Evolutionary conservation across 441 rosid genomes (phyloP), one percentile per base, ranked within the genome.

Genomic region (Manihot esculenta): DNA sequence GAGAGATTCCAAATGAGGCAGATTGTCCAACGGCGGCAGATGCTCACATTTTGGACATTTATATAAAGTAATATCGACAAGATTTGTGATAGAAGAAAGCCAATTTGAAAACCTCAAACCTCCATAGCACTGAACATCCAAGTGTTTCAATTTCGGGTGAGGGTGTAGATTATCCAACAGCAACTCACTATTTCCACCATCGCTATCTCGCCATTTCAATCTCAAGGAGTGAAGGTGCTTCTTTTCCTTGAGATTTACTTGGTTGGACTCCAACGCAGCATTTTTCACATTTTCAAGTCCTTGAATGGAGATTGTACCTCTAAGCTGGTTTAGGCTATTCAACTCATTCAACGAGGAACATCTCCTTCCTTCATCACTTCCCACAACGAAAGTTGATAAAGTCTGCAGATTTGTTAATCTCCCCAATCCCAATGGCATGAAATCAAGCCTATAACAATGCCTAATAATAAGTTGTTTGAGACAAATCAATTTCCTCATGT

Each of bases 391-490:
- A 11, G 18, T 21, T 1, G 72, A 38, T 20, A 79, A 50, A 8
- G 26, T 47, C 18, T 54, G 62, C 2, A 82, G 74, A 24, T 48
- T n/a, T 6, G 61, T 56, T 17, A 26, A 33, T 56, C 27, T 64
- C 57, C 76, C 79, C 14, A 82, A 47, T 41, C 78, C 79, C 0
- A 48, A 2, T 10, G 81, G 81, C 79, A 35, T 35, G 41, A 0
- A 35, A 2, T 35, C 41, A 35, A 35, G 41, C 41, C 41, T 35
- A 35, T 35, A 1, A 65, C 79, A 76, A 2, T 61, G 10, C 1
- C 61, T 66, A 44, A 30, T 53, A 10, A 30, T 12, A n/a, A 82
- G 75, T 61, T 48, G 62, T 53, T 30, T 55, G 2, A 82, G 79
- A 62, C 41, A 79, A 8, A 57, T 33, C 59, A 74, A 23, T 26